Percentiles rank a stretch among this genome's conserved stretches.
phyloP scores from a whole-genome alignment of 306 rosid species.

The Boehmeria nivea region DNA sequence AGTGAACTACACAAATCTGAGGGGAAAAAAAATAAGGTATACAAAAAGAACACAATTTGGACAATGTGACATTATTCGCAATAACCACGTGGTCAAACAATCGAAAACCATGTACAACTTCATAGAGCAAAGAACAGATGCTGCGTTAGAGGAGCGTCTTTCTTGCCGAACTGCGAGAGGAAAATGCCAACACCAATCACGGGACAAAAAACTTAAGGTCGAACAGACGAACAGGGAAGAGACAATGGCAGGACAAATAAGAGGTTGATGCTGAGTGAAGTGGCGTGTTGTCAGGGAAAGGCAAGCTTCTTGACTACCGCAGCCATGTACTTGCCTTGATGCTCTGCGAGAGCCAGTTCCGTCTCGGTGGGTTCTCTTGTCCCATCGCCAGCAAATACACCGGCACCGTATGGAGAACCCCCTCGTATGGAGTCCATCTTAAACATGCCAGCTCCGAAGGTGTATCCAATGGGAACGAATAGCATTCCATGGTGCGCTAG shows the following conservation, averaged over 20 bases:
- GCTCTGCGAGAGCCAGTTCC: slow-evolving; percentile 86
- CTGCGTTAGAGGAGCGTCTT: slow-evolving; percentile 5
- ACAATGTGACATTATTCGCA: slow-evolving; percentile 14
- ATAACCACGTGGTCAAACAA: slow-evolving; percentile 16
- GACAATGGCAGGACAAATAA: background rate
- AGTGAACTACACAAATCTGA: background rate
- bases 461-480: slow-evolving; percentile 90
- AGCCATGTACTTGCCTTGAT: slow-evolving; percentile 96
- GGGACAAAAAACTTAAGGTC: background rate
- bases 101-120: slow-evolving; percentile 29
- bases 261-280: slow-evolving; percentile 17
- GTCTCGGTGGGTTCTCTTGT: slow-evolving; percentile 74
- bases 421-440: slow-evolving; percentile 83
- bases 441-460: slow-evolving; percentile 91
- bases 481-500: slow-evolving; percentile 94
- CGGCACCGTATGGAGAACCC: slow-evolving; percentile 94
- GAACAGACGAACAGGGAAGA: background rate
- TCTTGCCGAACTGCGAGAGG: slow-evolving; percentile 6
- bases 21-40: background rate
- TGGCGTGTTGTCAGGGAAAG: slow-evolving; percentile 32
- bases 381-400: slow-evolving; percentile 90
- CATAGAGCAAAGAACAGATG: background rate
- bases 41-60: background rate
- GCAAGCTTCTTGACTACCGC: slow-evolving; percentile 66
- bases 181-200: slow-evolving; percentile 39